These are phyloP conservation scores for Hymenoscyphus occultus DNA, from an alignment of 2,329 filamentous ascomycete genomes.

Conservation along the genomic window DNA sequence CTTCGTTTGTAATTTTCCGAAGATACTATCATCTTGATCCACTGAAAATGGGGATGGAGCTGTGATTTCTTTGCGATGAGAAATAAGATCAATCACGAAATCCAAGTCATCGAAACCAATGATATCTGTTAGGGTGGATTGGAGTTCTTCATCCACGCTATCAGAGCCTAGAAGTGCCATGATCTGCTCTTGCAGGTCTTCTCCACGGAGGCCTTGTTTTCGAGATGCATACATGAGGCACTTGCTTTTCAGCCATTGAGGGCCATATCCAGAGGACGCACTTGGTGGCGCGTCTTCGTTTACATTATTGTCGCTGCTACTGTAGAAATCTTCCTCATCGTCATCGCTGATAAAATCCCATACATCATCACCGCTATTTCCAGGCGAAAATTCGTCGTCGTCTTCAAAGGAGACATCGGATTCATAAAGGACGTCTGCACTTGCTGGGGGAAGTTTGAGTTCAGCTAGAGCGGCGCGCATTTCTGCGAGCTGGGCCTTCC, in stretches of 20 bases:
- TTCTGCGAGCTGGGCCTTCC: constrained; percentile 78
- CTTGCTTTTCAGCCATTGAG: constrained; percentile 68
- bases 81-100: constrained; percentile 86
- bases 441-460: constrained; percentile 51
- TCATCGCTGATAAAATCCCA: constrained; percentile 88
- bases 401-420: constrained; percentile 63
- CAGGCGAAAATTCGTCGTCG: constrained; percentile 52
- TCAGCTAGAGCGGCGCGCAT: constrained; percentile 85
- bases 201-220: constrained; percentile 64
- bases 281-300: constrained; percentile 42
- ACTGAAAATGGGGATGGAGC: constrained; percentile 41
- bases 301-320: constrained; percentile 60
- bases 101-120: constrained; percentile 93
- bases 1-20: constrained; percentile 64
- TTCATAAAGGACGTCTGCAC: constrained; percentile 49
- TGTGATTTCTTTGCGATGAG: constrained; percentile 68
- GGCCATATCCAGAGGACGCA: constrained; percentile 45
- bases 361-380: constrained; percentile 72
- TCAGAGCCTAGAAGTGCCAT: constrained; percentile 67
- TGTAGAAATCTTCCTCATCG: constrained; percentile 59
- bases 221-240: constrained; percentile 64
- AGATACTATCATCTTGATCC: constrained; percentile 41
- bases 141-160: constrained; percentile 78
- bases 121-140: constrained; percentile 83
- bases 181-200: constrained; percentile 75